A percentile compares a stretch with the other conserved stretches of the same genome.
These are phyloP conservation scores for Talaromyces liani DNA, from an alignment of 495 filamentous ascomycete genomes.

Conservation along the genomic window DNA sequence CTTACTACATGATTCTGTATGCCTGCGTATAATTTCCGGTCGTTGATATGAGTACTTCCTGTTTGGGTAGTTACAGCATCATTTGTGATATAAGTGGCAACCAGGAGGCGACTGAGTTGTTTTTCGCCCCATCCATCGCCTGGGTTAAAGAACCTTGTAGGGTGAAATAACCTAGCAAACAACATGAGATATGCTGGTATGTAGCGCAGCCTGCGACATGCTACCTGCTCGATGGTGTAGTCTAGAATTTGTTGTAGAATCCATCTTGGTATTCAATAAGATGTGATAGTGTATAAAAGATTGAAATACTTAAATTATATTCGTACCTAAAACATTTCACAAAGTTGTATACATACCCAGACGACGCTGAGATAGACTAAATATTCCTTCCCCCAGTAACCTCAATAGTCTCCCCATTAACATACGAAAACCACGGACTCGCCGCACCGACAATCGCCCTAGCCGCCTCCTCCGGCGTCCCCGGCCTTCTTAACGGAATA, in stretches of 20 bases:
- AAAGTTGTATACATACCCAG: neutral
- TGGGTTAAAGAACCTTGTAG: neutral
- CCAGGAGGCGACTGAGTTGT: too few species aligned
- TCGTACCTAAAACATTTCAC: neutral
- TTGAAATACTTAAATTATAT: neutral
- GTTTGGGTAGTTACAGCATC: neutral
- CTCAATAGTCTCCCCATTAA: constrained; percentile 75
- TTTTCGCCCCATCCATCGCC: neutral
- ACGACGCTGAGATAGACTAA: constrained; percentile 26
- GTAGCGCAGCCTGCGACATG: neutral
- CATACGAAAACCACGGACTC: constrained; percentile 73
- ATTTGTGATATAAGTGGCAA: neutral
- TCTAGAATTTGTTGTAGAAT: neutral
- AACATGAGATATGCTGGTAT: neutral
- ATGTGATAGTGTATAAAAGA: neutral
- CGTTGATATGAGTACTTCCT: neutral
- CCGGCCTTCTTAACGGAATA: constrained; percentile 70
- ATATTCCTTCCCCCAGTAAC: constrained; percentile 82
- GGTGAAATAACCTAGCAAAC: neutral
- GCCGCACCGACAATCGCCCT: constrained; percentile 71
- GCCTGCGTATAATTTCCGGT: neutral
- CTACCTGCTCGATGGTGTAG: neutral
- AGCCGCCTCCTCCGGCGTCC: constrained; percentile 72
- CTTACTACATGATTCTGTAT: neutral
- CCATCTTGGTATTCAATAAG: neutral